Evolutionary conservation across 139 green algal genomes (phyloP), one percentile per base, ranked within the genome.

Genomic region (Chlorella ohadii): DNA sequence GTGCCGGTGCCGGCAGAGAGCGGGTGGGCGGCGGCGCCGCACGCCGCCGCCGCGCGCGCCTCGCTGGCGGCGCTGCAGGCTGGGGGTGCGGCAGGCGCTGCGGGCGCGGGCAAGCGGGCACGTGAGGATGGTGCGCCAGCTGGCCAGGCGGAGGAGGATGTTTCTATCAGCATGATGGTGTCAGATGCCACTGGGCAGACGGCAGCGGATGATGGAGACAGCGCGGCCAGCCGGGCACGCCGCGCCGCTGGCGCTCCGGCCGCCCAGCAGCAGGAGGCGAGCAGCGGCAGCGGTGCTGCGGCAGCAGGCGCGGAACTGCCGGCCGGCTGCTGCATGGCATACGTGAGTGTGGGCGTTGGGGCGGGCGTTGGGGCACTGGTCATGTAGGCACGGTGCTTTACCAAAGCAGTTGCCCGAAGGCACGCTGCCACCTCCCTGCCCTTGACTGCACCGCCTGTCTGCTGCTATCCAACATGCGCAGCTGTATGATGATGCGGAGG

Each of bases 261-360:
- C 9, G 31, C 23, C 13, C 66, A 7, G 64, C 56, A 20, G 64
- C 51, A 41, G 47, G 73, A 47, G 31, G 73, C 47, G 20, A 83
- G 79, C 55, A 55, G 56, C 72, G 71, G 39, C 59, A 55, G 39
- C 22, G 56, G 15, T 28, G 66, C 66, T 7, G 66, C 59, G 55
- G 41, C 61, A 64, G 65, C 70, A 31, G 82, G 33, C 11, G 44
- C 67, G 63, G 12, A 83, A 34, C 27, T 90, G 75, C 87, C 73
- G 27, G 77, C 86, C 12, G 91, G 90, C 33, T 86, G 81, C 81
- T 94, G 90, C 82, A 90, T 94, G 61, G 84, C 91, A 0, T 92
- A 94, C 31, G 87, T 94, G 39, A 88, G 89, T 86, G 65, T 23
- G 27, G 20, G 22, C 31, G 31, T 1, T 9, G 36, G 38, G 33